Conservation (phyloP, 257 asterid species). For the Capsicum pubescens region DNA sequence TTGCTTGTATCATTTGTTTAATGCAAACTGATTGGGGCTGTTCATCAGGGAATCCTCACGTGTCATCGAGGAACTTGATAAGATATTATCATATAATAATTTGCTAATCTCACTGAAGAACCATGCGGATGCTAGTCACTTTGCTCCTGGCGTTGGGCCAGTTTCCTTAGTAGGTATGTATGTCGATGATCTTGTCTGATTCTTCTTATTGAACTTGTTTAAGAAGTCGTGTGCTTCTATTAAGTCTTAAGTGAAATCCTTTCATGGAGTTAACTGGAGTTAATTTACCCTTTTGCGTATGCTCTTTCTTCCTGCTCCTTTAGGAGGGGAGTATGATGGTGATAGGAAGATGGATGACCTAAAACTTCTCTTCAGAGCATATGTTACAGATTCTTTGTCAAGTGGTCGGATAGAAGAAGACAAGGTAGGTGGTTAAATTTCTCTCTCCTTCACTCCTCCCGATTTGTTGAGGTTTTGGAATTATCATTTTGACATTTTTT, state of each 20-base stretch:
- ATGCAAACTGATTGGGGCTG: conserved; percentile 14
- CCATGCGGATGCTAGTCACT: conserved; percentile 81
- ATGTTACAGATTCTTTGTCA: conserved; percentile 71
- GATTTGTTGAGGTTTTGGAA: conserved; percentile 9
- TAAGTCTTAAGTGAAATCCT: neutral
- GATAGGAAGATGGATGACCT: conserved; percentile 82
- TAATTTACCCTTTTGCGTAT: conserved; percentile 29
- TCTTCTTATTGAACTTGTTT: conserved; percentile 30
- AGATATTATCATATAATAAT: conserved; percentile 73
- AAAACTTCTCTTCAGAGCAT: conserved; percentile 80
- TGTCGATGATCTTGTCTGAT: conserved; percentile 21
- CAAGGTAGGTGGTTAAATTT: conserved; percentile 56
- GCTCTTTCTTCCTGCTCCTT: conserved; percentile 32
- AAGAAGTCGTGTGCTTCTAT: conserved; percentile 28
- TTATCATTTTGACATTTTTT: neutral
- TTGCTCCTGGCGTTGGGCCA: conserved; percentile 90
- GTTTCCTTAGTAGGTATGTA: conserved; percentile 71
- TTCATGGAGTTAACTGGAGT: conserved; percentile 32
- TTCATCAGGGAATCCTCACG: conserved; percentile 54
- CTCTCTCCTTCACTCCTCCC: neutral
- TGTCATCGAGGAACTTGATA: conserved; percentile 79
- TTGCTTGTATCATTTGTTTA: conserved; percentile 8
- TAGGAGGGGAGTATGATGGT: conserved; percentile 84
- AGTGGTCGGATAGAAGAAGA: conserved; percentile 84
- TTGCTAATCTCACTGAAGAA: conserved; percentile 67